These are phyloP conservation scores for Saksenaea vasiformis DNA, from an alignment of 371 early-diverging fungal species.

Conservation along the genomic window DNA sequence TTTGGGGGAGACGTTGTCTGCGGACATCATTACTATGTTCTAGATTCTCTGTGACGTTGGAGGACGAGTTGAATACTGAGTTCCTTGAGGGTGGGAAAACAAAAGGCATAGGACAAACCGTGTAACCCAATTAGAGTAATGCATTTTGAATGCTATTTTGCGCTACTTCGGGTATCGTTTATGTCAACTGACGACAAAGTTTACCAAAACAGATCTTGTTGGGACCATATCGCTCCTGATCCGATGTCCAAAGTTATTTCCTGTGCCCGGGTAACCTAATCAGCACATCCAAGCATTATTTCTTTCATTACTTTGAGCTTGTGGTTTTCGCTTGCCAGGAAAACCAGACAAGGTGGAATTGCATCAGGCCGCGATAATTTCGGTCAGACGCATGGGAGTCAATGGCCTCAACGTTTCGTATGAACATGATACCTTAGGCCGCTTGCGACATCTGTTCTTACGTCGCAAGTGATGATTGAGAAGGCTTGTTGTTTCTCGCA, in stretches of 20 bases:
- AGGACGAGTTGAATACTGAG: background rate
- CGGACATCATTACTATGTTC: background rate
- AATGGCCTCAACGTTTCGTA: background rate
- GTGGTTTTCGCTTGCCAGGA: too few species aligned
- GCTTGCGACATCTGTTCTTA: constrained; percentile 1
- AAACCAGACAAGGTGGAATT: background rate
- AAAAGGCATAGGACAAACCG: background rate
- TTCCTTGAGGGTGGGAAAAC: constrained; percentile 1
- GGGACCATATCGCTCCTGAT: too few species aligned
- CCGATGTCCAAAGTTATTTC: too few species aligned
- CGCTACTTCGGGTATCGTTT: too few species aligned
- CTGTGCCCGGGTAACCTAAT: too few species aligned
- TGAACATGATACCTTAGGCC: background rate
- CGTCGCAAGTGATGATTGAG: background rate
- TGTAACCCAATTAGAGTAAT: background rate
- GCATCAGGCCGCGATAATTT: background rate
- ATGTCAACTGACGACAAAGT: too few species aligned
- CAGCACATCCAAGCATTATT: too few species aligned
- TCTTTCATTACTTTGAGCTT: too few species aligned
- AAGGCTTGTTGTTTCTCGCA: background rate
- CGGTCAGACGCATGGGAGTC: background rate
- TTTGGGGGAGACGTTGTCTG: background rate
- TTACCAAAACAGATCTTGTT: too few species aligned
- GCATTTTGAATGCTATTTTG: too few species aligned
- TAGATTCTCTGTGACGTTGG: background rate